phyloP scores from a whole-genome alignment of 306 rosid genomes.

The Canavalia gladiata region DNA sequence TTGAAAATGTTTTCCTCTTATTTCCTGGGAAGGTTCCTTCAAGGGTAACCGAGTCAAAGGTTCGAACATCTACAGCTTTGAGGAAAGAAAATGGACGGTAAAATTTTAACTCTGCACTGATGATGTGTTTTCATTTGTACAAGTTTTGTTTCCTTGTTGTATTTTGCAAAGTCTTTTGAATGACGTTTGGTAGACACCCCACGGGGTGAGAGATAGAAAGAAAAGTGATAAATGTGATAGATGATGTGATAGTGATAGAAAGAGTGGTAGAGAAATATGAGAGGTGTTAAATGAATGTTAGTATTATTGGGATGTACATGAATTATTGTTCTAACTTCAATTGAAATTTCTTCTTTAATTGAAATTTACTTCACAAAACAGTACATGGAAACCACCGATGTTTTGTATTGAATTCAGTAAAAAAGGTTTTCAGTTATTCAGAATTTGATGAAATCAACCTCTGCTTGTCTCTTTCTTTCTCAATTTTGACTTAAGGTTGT shows the following conservation, averaged over 20 bases:
- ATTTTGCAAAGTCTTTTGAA: neutral
- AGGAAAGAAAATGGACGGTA: slow-evolving; percentile 81
- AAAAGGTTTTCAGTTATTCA: neutral
- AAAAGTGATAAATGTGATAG: no score
- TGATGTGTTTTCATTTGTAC: slow-evolving; percentile 35
- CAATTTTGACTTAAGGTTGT: neutral
- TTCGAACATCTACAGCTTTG: slow-evolving; percentile 59
- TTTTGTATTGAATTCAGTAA: neutral
- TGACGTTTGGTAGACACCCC: slow-evolving; percentile 7
- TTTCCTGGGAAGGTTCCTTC: slow-evolving; percentile 61
- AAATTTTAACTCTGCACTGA: slow-evolving; percentile 33
- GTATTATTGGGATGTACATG: no score
- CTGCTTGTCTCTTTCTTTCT: neutral
- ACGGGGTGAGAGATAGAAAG: no score
- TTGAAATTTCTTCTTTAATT: slow-evolving; percentile 13
- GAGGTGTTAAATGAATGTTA: no score
- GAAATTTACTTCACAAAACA: slow-evolving; percentile 15
- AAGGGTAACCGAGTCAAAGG: slow-evolving; percentile 64
- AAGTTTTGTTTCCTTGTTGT: neutral
- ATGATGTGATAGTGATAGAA: no score
- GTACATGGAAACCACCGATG: neutral
- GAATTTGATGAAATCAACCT: slow-evolving; percentile 28
- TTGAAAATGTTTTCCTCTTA: slow-evolving; percentile 32
- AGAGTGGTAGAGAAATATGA: no score
- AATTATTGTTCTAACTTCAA: neutral